These are phyloP conservation scores for Sporothrix brunneoviolacea DNA, from an alignment of 2,329 filamentous ascomycete species.

Conservation along the genomic window DNA sequence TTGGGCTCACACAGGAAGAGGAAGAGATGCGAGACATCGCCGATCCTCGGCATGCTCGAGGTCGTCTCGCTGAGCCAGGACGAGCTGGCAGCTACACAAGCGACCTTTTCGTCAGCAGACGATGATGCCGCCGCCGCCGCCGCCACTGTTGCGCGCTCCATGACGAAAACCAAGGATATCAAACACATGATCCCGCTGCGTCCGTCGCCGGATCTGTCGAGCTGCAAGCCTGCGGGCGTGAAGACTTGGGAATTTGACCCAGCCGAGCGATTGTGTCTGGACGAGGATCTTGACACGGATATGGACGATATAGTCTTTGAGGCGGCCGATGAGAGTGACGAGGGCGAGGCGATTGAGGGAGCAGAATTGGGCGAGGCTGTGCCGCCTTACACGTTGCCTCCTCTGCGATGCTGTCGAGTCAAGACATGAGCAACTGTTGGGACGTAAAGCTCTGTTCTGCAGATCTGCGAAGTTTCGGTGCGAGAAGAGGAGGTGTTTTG, in stretches of 20 bases:
- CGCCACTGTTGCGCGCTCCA: too few relatives aligned
- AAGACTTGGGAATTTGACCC: too few relatives aligned
- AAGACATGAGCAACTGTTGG: too few relatives aligned
- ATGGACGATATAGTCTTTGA: background rate
- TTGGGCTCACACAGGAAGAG: conserved; percentile 1
- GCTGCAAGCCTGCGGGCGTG: too few relatives aligned
- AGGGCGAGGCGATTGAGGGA: background rate
- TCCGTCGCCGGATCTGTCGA: background rate
- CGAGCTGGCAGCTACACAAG: background rate
- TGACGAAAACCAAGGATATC: background rate
- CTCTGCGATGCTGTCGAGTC: background rate
- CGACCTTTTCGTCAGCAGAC: too few relatives aligned
- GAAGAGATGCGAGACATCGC: background rate
- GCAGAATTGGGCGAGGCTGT: background rate
- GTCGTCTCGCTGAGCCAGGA: conserved; percentile 10
- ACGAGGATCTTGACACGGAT: background rate
- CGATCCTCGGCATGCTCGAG: conserved; percentile 13
- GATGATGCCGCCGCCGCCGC: background rate
- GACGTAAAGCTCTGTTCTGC: too few relatives aligned
- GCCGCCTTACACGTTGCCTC: background rate
- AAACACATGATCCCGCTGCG: background rate
- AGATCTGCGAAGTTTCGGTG: too few relatives aligned
- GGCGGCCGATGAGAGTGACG: background rate
- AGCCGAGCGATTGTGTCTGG: too few relatives aligned
- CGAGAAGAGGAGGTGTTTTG: too few relatives aligned